phyloP scores from a whole-genome alignment of 352 stramenopile species.

The Phytophthora sojae region DNA sequence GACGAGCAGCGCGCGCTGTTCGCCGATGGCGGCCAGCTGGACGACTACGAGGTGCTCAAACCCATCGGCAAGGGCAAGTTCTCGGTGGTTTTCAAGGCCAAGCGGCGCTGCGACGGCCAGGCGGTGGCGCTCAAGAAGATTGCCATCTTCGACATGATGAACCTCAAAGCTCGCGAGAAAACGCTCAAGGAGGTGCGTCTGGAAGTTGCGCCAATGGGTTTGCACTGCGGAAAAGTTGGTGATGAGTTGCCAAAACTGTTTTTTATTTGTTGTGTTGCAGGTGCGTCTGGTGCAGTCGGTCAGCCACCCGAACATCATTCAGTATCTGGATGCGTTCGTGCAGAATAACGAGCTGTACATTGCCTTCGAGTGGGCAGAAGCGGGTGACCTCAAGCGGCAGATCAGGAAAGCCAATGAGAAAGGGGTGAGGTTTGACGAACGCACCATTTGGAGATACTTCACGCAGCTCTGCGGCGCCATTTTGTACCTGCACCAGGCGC shows the following conservation, averaged over 20 bases:
- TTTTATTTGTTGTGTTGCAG: conserved; percentile 25
- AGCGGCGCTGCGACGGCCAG: conserved; percentile 65
- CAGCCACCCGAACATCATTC: conserved; percentile 91
- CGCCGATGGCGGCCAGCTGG: conserved; percentile 52
- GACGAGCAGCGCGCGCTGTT: conserved; percentile 78
- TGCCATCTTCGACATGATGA: conserved; percentile 92
- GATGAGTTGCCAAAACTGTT: not conserved
- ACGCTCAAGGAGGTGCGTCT: conserved; percentile 82
- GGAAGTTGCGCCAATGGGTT: conserved; percentile 2
- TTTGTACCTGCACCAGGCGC: conserved; percentile 85
- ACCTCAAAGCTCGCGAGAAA: conserved; percentile 90
- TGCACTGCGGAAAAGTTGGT: not conserved
- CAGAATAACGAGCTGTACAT: conserved; percentile 93
- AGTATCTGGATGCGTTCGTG: conserved; percentile 94
- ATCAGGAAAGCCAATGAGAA: conserved; percentile 92
- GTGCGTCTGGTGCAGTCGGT: conserved; percentile 91
- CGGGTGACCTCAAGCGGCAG: conserved; percentile 94
- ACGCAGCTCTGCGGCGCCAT: conserved; percentile 89
- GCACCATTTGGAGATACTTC: conserved; percentile 95
- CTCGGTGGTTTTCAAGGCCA: conserved; percentile 92
- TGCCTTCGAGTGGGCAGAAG: conserved; percentile 94
- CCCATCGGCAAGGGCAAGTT: conserved; percentile 95
- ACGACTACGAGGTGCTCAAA: conserved; percentile 87
- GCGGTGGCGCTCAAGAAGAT: conserved; percentile 95
- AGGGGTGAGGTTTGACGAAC: conserved; percentile 88